Evolutionary conservation across 1,284 basidiomycete genomes (phyloP), one percentile per base, ranked within the genome.

Genomic region (Trametes sp.): DNA sequence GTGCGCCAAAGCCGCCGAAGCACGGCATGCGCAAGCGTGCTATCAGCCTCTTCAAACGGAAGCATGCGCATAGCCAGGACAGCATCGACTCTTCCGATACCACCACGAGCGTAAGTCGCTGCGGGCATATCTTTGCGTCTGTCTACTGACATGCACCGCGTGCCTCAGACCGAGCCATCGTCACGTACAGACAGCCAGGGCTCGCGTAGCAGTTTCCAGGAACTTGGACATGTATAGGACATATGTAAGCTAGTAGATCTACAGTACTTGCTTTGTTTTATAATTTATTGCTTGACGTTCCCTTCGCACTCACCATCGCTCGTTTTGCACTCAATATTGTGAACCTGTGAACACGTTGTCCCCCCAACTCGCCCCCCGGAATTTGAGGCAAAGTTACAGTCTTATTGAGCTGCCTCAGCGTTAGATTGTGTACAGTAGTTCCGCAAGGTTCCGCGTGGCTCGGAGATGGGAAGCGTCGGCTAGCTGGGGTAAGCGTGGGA

Each of bases 41-140:
- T 59, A 74, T 79, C 57, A 82, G 79, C 58, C 67, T 83, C 3
- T 83, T 83, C 69, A 75, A 70, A 61, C 74, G 78, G 19, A 67
- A 68, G 23, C 67, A 65, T 41, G 59, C 44, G 41, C 61, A 65
- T 28, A 63, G 66, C 31, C 60, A 62, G 26, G 63, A 61, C 35
- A 59, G 63, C 50, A 54, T 61, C 16, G 60, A 59, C 35, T 50
- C 59, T 33, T 58, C 55, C 10, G 64, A 62, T 49, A 62, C 56
- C 56, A 41, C 59, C 31, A 54, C 58, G 10, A 58, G 55, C 19
- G 63, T 61, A 52, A 10, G 59, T 58, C 23, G 2, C 49, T 28
- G 11, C 1, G n/a, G 13, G 7, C 28, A 8, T 4, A 10, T 2
- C 4, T 1, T 16, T 16, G n/a, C 26, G 13, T n/a, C n/a, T n/a